Conservation (phyloP, 2,329 filamentous ascomycete genomes). For the Phyllosticta capitalensis region DNA sequence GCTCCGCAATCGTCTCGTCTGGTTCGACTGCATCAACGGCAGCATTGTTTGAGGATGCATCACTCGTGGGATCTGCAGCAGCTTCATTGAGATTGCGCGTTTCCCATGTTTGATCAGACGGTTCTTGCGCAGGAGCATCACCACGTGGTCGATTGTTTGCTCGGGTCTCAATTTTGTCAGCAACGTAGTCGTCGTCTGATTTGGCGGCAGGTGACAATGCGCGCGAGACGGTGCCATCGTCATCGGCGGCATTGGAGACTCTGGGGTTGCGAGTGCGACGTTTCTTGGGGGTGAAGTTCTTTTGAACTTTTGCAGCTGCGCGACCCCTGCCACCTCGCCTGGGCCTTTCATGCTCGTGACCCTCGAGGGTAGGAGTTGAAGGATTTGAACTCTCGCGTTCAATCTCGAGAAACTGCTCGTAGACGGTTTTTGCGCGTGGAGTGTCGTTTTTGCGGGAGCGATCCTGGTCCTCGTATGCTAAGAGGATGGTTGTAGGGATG, state of each 20-base stretch:
- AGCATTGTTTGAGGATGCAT: conserved; percentile 2
- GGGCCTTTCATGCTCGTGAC: conserved; percentile 7
- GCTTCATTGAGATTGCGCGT: conserved; percentile 10
- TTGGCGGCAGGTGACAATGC: conserved; percentile 24
- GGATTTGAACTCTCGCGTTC: conserved; percentile 9
- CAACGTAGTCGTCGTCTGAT: conserved; percentile 16
- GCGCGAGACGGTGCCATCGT: conserved; percentile 27
- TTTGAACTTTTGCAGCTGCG: conserved; percentile 12
- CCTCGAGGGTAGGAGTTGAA: neutral
- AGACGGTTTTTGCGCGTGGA: conserved; percentile 3
- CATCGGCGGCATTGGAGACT: conserved; percentile 25
- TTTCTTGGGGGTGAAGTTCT: conserved; percentile 20
- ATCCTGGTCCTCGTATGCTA: conserved; percentile 5
- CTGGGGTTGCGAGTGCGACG: conserved; percentile 24
- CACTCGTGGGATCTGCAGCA: neutral
- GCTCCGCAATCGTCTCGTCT: neutral
- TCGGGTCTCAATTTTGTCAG: conserved; percentile 14
- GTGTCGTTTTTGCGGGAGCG: neutral
- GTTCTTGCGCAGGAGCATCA: conserved; percentile 1
- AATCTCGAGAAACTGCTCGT: conserved; percentile 10
- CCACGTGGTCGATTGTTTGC: conserved; percentile 6
- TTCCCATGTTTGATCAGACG: conserved; percentile 12
- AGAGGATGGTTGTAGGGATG: conserved; percentile 13
- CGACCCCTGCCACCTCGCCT: conserved; percentile 9
- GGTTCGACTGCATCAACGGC: neutral